Conservation (phyloP, 2,329 filamentous ascomycete species). For the Calonectria pseudoturangicola region DNA sequence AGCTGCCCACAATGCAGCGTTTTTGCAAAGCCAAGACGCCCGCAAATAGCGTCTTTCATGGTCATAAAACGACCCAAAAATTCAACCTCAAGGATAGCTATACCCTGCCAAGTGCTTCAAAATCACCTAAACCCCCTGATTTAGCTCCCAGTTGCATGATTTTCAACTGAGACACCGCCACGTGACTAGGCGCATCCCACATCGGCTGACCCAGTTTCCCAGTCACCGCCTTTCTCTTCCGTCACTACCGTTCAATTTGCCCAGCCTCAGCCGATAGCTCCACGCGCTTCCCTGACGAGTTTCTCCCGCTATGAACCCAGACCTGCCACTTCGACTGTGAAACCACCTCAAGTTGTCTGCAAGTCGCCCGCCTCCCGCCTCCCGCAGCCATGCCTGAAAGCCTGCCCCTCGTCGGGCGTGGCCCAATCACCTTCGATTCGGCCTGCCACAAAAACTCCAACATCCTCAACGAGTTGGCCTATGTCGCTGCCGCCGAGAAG, state of each 20-base stretch:
- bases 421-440: conserved; percentile 23
- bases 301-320: conserved; percentile 3
- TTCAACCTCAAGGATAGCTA: background rate
- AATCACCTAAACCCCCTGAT: background rate
- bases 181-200: conserved; percentile 18
- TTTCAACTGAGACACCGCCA: background rate
- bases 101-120: no score
- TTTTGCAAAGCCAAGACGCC: background rate
- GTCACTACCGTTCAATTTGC: conserved; percentile 16
- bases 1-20: background rate
- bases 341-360: conserved; percentile 11
- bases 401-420: conserved; percentile 26
- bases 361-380: conserved; percentile 5
- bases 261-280: conserved; percentile 17
- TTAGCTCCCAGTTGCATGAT: background rate
- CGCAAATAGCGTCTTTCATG: background rate
- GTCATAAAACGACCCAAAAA: background rate
- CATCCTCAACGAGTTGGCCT: conserved; percentile 18
- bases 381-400: conserved; percentile 19
- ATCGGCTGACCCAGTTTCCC: conserved; percentile 17
- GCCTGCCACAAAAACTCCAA: conserved; percentile 27
- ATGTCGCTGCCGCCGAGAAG: conserved; percentile 16
- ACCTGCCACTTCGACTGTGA: conserved; percentile 11
- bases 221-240: conserved; percentile 20
- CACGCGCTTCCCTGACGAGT: conserved; percentile 16